Conservation (phyloP, 140 eudicot genomes). For the Anethum foeniculum region DNA sequence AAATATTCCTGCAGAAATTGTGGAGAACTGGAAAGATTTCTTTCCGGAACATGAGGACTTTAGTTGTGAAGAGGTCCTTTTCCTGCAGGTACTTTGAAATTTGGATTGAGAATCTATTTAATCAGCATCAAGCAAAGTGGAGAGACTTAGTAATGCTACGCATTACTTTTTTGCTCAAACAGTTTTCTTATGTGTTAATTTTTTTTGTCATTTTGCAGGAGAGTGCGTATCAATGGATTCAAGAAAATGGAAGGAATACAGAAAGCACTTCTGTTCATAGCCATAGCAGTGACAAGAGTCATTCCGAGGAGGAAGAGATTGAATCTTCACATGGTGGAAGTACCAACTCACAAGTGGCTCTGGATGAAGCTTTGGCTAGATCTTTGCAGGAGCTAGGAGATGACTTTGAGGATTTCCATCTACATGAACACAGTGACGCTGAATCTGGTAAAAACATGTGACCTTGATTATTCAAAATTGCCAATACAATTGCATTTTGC, state of each 20-base stretch:
- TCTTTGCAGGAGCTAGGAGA: constrained; percentile 65
- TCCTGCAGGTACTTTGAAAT: constrained; percentile 43
- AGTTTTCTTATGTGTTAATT: not conserved
- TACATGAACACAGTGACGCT: constrained; percentile 31
- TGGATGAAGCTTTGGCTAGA: constrained; percentile 79
- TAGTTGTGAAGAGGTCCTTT: constrained; percentile 55
- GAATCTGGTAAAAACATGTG: constrained; percentile 25
- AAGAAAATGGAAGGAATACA: constrained; percentile 27
- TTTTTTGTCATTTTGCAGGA: constrained; percentile 36
- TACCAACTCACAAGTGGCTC: constrained; percentile 37
- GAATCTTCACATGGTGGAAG: constrained; percentile 32
- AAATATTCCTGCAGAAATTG: constrained; percentile 38
- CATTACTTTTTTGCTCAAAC: not conserved
- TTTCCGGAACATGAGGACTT: constrained; percentile 53
- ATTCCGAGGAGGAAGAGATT: constrained; percentile 30
- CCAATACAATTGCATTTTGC: not conserved
- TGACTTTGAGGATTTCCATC: constrained; percentile 36
- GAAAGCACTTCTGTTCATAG: constrained; percentile 19
- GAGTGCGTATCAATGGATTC: constrained; percentile 41
- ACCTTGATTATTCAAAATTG: not conserved
- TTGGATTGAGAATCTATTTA: not conserved
- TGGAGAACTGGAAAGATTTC: constrained; percentile 36
- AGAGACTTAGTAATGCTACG: not conserved
- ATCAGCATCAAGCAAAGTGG: not conserved
- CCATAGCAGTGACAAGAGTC: constrained; percentile 25